Base-by-base conservation (phyloP, 768 basidiomycete species). In the Suillus tomentosus region DNA sequence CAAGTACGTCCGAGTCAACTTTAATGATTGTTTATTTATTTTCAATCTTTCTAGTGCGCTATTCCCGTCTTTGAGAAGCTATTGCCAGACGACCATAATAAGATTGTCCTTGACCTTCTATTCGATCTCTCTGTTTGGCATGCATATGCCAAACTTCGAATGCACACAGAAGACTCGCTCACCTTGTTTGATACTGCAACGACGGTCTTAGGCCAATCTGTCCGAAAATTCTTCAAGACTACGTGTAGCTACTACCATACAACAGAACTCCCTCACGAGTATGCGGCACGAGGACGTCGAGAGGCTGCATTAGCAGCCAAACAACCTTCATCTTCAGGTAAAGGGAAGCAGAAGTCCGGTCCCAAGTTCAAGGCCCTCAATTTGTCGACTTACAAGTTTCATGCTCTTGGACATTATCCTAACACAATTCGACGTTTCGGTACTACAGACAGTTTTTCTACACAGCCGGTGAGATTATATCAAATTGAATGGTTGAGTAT, bases 31-130 rank as follows among this genome's bases (percentile, higher is more conserved):
- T 31, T 31, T 31, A 31, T 31, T 4, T 31, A 31, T 31, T 31
- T 31, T 31, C 24, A 58, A 37, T 37, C 2, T 9, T 22, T 17
- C 24, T 59, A 79, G 78, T 76, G 76, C 54, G 69, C 74, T 3
- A 66, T 79, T 3, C 78, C 80, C 1, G 74, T 71, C 19, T 78
- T 80, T 48, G 77, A 80, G n/a, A 77, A 73, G 5, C 72, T 82
- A 0, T 67, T 80, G 9, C 69, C 69, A 11, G 66, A 64, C 0
- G 69, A 24, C 61, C 55, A 3, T 63, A 75, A 61, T 10, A 50
- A 60, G 15, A 31, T 36, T 0, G 62, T 77, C 9, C 50, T 69
- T 3, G 42, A 64, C 2, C 62, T 73, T 17, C 65, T 73, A 6
- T 78, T 62, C 60, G 13, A 43, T 4, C 17, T 66, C 15, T 67